phyloP scores from a whole-genome alignment of 2,329 filamentous ascomycete genomes.

The Huntiella bhutanensis region DNA sequence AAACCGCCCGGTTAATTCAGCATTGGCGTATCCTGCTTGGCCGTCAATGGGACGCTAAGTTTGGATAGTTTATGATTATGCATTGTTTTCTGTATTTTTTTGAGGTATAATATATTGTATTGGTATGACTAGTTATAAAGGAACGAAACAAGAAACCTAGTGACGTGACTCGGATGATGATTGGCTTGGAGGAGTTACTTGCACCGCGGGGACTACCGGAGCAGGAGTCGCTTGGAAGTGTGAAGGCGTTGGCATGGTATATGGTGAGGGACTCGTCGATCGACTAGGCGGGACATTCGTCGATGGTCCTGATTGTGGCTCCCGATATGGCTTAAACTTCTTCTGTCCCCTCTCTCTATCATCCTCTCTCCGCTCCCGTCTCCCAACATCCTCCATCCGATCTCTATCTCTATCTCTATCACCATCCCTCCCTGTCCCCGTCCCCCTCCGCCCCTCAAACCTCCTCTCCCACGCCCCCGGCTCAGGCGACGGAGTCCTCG shows the following conservation, averaged over 20 bases:
- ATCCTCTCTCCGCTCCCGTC: too few relatives aligned
- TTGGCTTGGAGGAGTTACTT: background rate
- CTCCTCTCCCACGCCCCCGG: too few relatives aligned
- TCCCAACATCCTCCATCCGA: background rate
- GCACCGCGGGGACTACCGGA: background rate
- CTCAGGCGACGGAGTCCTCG: background rate
- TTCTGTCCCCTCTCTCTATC: too few relatives aligned
- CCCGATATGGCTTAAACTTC: too few relatives aligned
- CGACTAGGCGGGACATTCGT: background rate
- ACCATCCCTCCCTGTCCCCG: background rate
- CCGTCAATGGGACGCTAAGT: too few relatives aligned
- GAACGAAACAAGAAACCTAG: too few relatives aligned
- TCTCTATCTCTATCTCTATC: background rate
- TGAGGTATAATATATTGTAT: background rate
- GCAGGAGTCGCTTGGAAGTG: background rate
- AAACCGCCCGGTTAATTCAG: too few relatives aligned
- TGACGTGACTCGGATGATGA: background rate
- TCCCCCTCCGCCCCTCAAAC: background rate
- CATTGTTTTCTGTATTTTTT: background rate
- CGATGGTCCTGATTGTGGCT: too few relatives aligned
- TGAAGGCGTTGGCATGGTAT: background rate
- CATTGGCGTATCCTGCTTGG: too few relatives aligned
- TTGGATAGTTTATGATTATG: background rate
- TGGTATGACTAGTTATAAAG: background rate
- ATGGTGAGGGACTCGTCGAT: background rate